A percentile compares a stretch with the other conserved stretches of the same genome.
phyloP scores from a whole-genome alignment of 2,329 filamentous ascomycete species.

The Zopfia rhizophila region DNA sequence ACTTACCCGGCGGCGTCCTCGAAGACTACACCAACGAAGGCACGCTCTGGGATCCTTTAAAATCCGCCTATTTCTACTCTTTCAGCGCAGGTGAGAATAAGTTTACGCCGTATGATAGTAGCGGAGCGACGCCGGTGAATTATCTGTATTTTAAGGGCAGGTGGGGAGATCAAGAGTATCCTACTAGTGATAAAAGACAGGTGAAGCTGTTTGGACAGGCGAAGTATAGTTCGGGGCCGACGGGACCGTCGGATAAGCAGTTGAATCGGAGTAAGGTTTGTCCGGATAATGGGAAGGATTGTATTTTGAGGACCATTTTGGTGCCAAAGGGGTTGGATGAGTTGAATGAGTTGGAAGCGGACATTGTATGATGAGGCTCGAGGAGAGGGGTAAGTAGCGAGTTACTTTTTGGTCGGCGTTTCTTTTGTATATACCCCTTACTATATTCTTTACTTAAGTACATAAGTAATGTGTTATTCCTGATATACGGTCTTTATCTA shows the following conservation, averaged over 20 bases:
- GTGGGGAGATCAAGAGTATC: conserved; percentile 72
- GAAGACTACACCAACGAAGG: conserved; percentile 67
- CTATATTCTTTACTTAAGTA: too few species aligned
- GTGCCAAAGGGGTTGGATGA: conserved; percentile 35
- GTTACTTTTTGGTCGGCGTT: too few species aligned
- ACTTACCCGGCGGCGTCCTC: conserved; percentile 63
- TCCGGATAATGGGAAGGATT: conserved; percentile 60
- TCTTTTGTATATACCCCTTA: too few species aligned
- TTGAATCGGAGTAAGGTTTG: conserved; percentile 67
- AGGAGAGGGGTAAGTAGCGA: conserved; percentile 28
- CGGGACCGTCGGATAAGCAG: conserved; percentile 69
- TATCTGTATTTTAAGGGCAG: conserved; percentile 67
- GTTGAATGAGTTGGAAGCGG: conserved; percentile 21
- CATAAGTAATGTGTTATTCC: too few species aligned
- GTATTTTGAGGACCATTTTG: conserved; percentile 56
- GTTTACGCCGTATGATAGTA: conserved; percentile 60
- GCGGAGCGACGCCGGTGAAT: conserved; percentile 58
- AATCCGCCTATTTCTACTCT: conserved; percentile 66
- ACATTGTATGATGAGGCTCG: conserved; percentile 37
- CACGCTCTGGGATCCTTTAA: conserved; percentile 68
- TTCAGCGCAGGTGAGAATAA: conserved; percentile 55
- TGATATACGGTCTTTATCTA: too few species aligned
- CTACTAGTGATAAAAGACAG: conserved; percentile 62
- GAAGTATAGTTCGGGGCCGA: conserved; percentile 68
- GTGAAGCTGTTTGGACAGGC: conserved; percentile 54